Evolutionary conservation across 2,329 filamentous ascomycete species (phyloP), one percentile per base, ranked within the genome.

Genomic region (Chrysosporium keratinophilum): DNA sequence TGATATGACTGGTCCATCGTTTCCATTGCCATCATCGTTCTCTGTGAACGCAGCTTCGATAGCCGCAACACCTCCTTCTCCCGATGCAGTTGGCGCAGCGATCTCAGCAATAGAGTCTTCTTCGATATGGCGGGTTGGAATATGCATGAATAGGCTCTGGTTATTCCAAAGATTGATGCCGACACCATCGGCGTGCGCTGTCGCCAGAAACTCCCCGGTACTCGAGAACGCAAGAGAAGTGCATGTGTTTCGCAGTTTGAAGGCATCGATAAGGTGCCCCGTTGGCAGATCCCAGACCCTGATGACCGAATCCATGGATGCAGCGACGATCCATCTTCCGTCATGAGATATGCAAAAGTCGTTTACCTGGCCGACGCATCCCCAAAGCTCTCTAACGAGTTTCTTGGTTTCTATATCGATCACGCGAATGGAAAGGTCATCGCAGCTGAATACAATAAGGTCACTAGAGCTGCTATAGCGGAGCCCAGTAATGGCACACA

Each of bases 101-200:
- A 88, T 78, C 11, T 81, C 72, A 6, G 75, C 75, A 42, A 95
- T 81, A 45, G 88, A 83, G 52, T 81, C 78, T 59, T 94, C 88
- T 2, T 85, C 84, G 55, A 98, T 86, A 62, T 93, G 87, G 17
- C 85, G 78, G 0, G 89, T 94, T 0, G 90, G 84, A 0, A 95
- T 82, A 62, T 95, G 89, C 54, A 84, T 87, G 75, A 95, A 98
- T 1, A 97, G 76, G 0, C 86, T 85, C 64, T 87, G 87, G 71
- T 98, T 98, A 19, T 88, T 96, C 91, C 93, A 98, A 46, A 98
- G 81, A 61, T 88, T 84, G n/a, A 98, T 84, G 11, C 93, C 93
- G 1, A 95, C 79, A 58, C 84, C 82, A 54, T 85, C 86, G 52
- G 88, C 82, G 51, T 89, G 83, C 0, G 89, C 85, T 2, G 90